phyloP scores from a whole-genome alignment of 805 yeast genomes.

The Barnettozyma siamensis region DNA sequence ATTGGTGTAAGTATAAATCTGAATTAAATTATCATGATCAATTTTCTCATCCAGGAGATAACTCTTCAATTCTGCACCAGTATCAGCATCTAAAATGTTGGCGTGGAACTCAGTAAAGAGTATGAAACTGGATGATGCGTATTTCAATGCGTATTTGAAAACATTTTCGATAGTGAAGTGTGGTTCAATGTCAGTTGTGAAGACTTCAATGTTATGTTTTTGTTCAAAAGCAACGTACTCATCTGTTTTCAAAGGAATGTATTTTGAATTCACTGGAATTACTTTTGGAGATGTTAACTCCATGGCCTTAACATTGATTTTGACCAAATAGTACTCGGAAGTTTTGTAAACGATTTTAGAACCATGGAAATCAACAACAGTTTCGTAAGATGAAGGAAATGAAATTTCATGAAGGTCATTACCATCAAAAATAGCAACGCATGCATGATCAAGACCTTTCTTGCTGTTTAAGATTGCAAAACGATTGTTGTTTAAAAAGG shows the following conservation, averaged over 20 bases:
- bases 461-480: slow-evolving; percentile 11
- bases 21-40: slow-evolving; percentile 1
- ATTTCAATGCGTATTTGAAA: slow-evolving; percentile 18
- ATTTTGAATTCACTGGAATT: slow-evolving; percentile 7
- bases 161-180: slow-evolving; percentile 20
- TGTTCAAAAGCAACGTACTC: slow-evolving; percentile 18
- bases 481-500: slow-evolving; percentile 16
- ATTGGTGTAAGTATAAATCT: slow-evolving; percentile 3
- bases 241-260: slow-evolving; percentile 18
- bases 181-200: slow-evolving; percentile 6
- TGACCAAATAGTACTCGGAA: slow-evolving; percentile 7
- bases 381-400: slow-evolving; percentile 10
- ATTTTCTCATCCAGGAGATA: slow-evolving; percentile 13
- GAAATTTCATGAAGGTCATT: slow-evolving; percentile 4
- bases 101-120: slow-evolving; percentile 19
- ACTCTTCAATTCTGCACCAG: slow-evolving; percentile 21
- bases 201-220: slow-evolving; percentile 18
- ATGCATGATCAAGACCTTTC: slow-evolving; percentile 4
- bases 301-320: slow-evolving; percentile 13
- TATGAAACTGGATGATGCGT: slow-evolving; percentile 14
- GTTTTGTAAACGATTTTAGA: slow-evolving; percentile 18
- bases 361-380: slow-evolving; percentile 20
- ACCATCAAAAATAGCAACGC: slow-evolving; percentile 14
- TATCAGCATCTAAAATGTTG: slow-evolving; percentile 21
- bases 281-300: slow-evolving; percentile 4